A percentile compares a stretch with the other conserved stretches of the same genome.
These are phyloP conservation scores for Tetradesmus obliquus DNA, from an alignment of 139 green algal species.

Conservation along the genomic window DNA sequence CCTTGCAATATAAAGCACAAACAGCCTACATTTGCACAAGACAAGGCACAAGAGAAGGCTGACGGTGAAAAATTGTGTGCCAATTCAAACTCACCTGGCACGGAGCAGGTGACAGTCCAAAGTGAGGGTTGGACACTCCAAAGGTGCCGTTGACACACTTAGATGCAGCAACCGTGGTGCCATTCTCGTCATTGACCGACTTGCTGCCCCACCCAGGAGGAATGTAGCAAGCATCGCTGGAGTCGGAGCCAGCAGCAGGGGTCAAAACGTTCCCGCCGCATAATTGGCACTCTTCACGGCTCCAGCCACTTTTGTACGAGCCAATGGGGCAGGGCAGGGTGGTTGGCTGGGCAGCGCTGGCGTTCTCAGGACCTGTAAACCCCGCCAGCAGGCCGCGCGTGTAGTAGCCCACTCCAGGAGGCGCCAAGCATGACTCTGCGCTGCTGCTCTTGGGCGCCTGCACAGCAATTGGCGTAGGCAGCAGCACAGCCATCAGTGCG, in stretches of 20 bases:
- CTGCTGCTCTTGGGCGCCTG: neutral
- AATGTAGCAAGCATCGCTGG: neutral
- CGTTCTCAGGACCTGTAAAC: neutral
- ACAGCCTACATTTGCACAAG: too few species aligned
- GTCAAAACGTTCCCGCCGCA: neutral
- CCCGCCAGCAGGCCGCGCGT: neutral
- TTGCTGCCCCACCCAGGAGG: neutral
- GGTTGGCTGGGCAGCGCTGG: neutral
- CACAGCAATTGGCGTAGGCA: neutral
- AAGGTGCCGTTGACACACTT: constrained; percentile 3
- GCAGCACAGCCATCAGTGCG: neutral
- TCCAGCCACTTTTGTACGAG: neutral
- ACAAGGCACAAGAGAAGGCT: too few species aligned
- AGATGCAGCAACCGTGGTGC: neutral
- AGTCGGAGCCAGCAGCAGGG: too few species aligned
- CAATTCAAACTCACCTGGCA: neutral
- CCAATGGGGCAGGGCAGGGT: neutral
- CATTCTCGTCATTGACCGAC: neutral
- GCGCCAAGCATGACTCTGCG: neutral
- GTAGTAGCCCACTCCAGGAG: constrained; percentile 1
- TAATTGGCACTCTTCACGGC: neutral
- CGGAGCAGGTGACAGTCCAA: neutral
- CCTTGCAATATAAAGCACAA: neutral
- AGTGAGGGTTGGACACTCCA: neutral
- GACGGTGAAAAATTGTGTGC: too few species aligned